Percentiles rank a stretch among this genome's conserved stretches.
phyloP scores from a whole-genome alignment of 129 eudicot genomes.

The Saussurea involucrata region DNA sequence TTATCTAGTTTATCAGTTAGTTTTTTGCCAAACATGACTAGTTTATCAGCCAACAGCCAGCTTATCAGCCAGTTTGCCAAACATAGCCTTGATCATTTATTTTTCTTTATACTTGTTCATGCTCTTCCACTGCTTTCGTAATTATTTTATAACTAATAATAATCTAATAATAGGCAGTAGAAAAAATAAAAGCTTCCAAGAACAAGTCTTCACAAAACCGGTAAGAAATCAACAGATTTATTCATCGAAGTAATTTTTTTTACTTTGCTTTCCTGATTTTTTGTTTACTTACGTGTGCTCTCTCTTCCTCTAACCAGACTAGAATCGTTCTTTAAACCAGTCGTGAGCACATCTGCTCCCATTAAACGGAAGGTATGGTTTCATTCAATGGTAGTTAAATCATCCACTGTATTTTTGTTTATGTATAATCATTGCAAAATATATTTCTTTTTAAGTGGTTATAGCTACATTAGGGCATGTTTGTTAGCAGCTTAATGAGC shows the following conservation, averaged over 20 bases:
- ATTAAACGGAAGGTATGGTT: conserved; percentile 70
- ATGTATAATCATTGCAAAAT: neutral
- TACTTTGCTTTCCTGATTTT: conserved; percentile 6
- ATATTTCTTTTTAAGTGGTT: neutral
- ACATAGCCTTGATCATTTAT: neutral
- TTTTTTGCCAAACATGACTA: too few species aligned
- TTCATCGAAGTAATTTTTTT: neutral
- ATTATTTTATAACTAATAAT: neutral
- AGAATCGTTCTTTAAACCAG: conserved; percentile 90
- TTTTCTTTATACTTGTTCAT: neutral
- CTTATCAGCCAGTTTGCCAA: too few species aligned
- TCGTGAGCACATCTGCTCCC: conserved; percentile 51
- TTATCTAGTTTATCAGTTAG: too few species aligned
- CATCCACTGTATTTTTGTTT: conserved; percentile 2
- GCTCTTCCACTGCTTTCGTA: neutral
- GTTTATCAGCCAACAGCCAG: too few species aligned
- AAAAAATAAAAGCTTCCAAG: conserved; percentile 94
- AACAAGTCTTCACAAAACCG: conserved; percentile 82
- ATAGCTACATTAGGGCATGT: too few species aligned
- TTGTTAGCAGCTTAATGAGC: too few species aligned
- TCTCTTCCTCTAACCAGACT: conserved; percentile 50
- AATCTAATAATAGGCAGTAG: conserved; percentile 47
- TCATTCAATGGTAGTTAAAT: neutral
- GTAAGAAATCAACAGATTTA: conserved; percentile 35
- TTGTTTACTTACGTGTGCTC: neutral